These are phyloP conservation scores for Termitomyces sp. DNA, from an alignment of 768 basidiomycete genomes.

Conservation along the genomic window DNA sequence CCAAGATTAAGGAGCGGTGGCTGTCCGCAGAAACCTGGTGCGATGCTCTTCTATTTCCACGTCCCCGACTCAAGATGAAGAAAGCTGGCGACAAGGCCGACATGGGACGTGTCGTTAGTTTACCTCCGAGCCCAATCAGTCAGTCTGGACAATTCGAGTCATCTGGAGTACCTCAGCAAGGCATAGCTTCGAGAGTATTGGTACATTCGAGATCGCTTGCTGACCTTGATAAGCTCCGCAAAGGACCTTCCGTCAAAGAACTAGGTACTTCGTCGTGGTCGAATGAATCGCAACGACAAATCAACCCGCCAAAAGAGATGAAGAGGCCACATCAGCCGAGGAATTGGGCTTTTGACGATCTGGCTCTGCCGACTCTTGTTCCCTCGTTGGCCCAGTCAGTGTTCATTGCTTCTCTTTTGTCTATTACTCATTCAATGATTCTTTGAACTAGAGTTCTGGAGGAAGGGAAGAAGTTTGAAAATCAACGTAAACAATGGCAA, in stretches of 20 bases:
- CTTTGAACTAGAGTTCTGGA: constrained; percentile 50
- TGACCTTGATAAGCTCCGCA: constrained; percentile 20
- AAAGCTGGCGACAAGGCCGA: constrained; percentile 16
- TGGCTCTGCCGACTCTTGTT: constrained; percentile 51
- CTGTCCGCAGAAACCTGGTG: constrained; percentile 77
- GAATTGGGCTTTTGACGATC: constrained; percentile 56
- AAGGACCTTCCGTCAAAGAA: not conserved
- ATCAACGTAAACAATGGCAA: constrained; percentile 64
- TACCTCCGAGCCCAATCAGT: constrained; percentile 39
- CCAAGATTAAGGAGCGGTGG: constrained; percentile 57
- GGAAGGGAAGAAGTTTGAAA: constrained; percentile 55
- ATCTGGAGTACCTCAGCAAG: constrained; percentile 15
- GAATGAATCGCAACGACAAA: not conserved
- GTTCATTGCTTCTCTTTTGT: not conserved
- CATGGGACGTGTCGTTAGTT: constrained; percentile 38
- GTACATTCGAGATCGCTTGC: constrained; percentile 43
- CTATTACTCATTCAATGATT: not conserved
- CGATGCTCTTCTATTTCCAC: constrained; percentile 71
- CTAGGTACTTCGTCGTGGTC: not conserved
- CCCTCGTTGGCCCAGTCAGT: constrained; percentile 52
- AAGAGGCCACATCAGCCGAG: constrained; percentile 36
- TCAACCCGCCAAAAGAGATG: not conserved
- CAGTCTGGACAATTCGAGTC: constrained; percentile 5
- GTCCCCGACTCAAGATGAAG: constrained; percentile 61
- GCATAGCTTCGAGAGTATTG: constrained; percentile 39